Evolutionary conservation across 1,284 basidiomycete genomes (phyloP), one percentile per base, ranked within the genome.

Genomic region (Phaffia rhodozyma): DNA sequence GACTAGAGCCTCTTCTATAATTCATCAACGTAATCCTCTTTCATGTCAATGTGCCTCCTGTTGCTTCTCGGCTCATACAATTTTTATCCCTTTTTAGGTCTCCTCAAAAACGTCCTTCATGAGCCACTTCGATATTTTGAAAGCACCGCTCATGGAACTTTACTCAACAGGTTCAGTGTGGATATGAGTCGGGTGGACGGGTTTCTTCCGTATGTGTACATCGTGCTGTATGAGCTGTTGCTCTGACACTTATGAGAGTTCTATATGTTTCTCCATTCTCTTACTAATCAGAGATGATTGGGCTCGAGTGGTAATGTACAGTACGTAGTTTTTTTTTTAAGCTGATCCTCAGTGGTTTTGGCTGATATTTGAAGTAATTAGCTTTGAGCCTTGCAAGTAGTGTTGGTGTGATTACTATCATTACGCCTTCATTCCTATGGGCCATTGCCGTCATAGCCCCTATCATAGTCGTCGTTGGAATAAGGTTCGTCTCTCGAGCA

Each of bases 111-210:
- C 25, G 82, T 90, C 11, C 74, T 87, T 27, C 75, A 78, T 13
- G 86, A 87, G 0, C 86, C 87, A 0, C 77, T 86, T 55, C 80
- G 83, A 3, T 90, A 88, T 76, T 91, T 90, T 71, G 89, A 92
- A 69, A 86, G 84, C 0, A 91, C 87, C 0, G 89, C 89, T 0
- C 80, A 86, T 64, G 89, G 89, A 74, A 74, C 75, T 67, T 72
- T 82, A 60, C 73, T 81, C 69, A 77, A 77, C 68, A 71, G 79
- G 32, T 73, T 74, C 67, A 68, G 66, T 55, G 66, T 84, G 79
- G 86, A 67, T 76, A 83, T 68, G 79, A 84, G 63, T 71, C 82
- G 70, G 80, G 81, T 63, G 73, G 86, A 66, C 71, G 85, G 63
- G 2, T 60, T 50, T 21, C 27, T 65, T 2, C 63, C 63, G 21